Conservation (phyloP, 148 eudicot genomes). For the Amaranthus palmeri region DNA sequence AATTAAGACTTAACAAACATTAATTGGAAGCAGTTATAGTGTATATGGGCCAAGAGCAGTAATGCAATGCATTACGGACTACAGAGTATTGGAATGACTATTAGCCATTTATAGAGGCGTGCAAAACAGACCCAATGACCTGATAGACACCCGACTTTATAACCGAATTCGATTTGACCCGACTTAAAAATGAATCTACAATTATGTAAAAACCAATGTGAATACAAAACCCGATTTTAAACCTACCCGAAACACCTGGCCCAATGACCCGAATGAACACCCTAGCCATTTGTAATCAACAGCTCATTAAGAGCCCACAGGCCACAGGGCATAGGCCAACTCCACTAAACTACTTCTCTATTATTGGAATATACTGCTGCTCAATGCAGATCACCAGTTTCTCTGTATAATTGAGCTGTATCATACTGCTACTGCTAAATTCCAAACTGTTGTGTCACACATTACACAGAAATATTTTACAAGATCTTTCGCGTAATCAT, state of each 20-base stretch:
- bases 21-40: neutral
- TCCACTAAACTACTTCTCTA: conserved; percentile 10
- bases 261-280: too few relatives aligned
- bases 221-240: too few relatives aligned
- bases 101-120: neutral
- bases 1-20: neutral
- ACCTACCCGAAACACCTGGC: too few relatives aligned
- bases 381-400: neutral
- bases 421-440: conserved; percentile 9
- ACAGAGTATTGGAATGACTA: too few relatives aligned
- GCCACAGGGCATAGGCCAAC: conserved; percentile 19
- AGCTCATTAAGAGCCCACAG: conserved; percentile 20
- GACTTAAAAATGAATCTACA: too few relatives aligned
- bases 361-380: conserved; percentile 12
- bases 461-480: neutral
- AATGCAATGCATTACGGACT: neutral
- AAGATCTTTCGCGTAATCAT: neutral
- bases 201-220: too few relatives aligned
- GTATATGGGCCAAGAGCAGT: neutral
- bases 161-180: too few relatives aligned
- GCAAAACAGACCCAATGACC: too few relatives aligned
- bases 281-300: too few relatives aligned
- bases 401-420: conserved; percentile 14
- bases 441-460: neutral
- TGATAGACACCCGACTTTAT: too few relatives aligned